Evolutionary conservation across 1,284 basidiomycete species (phyloP).

Genomic region (Neotropicomus parvogracilis): DNA sequence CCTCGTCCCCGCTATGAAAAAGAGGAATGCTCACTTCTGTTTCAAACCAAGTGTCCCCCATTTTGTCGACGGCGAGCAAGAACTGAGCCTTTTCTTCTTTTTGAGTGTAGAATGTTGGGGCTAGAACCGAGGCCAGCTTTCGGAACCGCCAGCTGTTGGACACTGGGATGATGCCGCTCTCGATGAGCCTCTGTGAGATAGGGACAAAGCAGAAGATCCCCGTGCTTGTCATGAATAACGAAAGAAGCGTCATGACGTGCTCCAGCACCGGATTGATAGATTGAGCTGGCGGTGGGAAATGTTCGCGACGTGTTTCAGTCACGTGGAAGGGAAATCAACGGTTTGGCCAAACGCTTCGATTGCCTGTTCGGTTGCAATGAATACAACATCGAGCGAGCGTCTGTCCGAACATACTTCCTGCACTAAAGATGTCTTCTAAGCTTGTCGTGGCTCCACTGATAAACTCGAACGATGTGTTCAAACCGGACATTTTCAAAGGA

Average conservation of each 20-base stretch:
- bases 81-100: neutral
- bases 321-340: conserved; percentile 28
- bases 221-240: conserved; percentile 23
- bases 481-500: conserved; percentile 79
- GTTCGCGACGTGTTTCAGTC: conserved; percentile 15
- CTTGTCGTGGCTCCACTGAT: conserved; percentile 39
- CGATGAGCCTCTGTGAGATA: conserved; percentile 26
- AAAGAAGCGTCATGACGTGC: conserved; percentile 21
- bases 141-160: conserved; percentile 8
- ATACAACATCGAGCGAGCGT: conserved; percentile 2
- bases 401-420: neutral
- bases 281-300: neutral
- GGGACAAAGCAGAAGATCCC: conserved; percentile 29
- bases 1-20: neutral
- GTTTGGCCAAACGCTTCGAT: too few species aligned
- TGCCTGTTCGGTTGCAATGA: too few species aligned
- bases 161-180: conserved; percentile 22
- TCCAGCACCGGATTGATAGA: neutral
- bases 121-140: neutral
- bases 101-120: neutral
- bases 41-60: neutral
- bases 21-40: conserved; percentile 6
- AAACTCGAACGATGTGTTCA: conserved; percentile 66
- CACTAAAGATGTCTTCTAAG: conserved; percentile 13
- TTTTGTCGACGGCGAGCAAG: neutral